These are phyloP conservation scores for Setomelanomma holmii DNA, from an alignment of 2,329 filamentous ascomycete genomes.

Conservation along the genomic window DNA sequence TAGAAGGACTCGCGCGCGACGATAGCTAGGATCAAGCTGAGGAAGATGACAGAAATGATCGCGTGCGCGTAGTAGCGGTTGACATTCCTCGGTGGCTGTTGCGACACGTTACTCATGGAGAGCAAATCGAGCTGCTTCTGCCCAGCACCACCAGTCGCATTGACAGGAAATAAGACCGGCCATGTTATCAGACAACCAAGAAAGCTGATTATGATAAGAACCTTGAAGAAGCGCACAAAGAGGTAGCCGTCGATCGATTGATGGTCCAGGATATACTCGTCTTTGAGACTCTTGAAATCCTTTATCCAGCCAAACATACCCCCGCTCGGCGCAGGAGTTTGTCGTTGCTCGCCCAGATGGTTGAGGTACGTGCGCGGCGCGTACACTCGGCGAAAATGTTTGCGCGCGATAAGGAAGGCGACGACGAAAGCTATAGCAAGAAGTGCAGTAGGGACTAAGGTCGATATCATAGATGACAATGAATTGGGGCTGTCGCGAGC, in stretches of 20 bases:
- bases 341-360: conserved; percentile 52
- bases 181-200: conserved; percentile 54
- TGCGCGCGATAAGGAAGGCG: conserved; percentile 53
- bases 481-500: conserved; percentile 54
- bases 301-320: conserved; percentile 63
- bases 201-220: conserved; percentile 52
- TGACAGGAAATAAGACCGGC: conserved; percentile 57
- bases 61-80: conserved; percentile 56
- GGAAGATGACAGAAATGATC: conserved; percentile 52
- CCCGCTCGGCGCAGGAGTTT: conserved; percentile 53
- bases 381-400: conserved; percentile 53
- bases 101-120: conserved; percentile 47
- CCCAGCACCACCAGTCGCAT: conserved; percentile 50
- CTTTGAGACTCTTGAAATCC: conserved; percentile 52
- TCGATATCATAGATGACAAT: conserved; percentile 48
- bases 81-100: conserved; percentile 31
- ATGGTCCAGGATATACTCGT: conserved; percentile 56
- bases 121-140: conserved; percentile 48
- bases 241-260: conserved; percentile 59
- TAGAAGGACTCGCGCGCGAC: conserved; percentile 56
- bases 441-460: conserved; percentile 40
- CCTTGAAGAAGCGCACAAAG: conserved; percentile 56
- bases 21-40: conserved; percentile 52
- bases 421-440: conserved; percentile 37
- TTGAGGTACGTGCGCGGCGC: conserved; percentile 56